Evolutionary conservation across 768 basidiomycete species (phyloP), one percentile per base, ranked within the genome.

Genomic region (Serpula lacrymans): DNA sequence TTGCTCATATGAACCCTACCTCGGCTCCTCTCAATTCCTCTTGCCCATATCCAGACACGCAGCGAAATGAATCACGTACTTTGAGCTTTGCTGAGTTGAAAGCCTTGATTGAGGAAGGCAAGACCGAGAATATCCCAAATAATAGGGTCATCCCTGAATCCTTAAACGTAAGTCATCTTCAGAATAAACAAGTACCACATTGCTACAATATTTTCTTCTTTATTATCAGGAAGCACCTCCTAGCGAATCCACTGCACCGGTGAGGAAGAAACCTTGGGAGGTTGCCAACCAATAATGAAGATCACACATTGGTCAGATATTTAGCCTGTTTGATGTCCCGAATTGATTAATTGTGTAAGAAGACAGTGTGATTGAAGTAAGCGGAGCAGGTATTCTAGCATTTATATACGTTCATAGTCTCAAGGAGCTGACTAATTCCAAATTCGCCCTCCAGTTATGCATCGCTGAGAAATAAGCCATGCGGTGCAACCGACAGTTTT

Each of bases 241-340:
- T 4, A 85, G 81, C 43, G 56, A 70, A 49, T 84, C 84, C 4
- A 72, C 47, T 21, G 63, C 73, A 2, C 53, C 68, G 5, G 48
- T 64, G 12, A 69, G 76, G 44, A 78, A 66, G 64, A 87, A 88
- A 48, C 85, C 85, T 29, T 88, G 85, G 85, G 85, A 88, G 59
- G 14, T n/a, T 33, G n/a, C 20, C 20, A n/a, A n/a, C n/a, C n/a
- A n/a, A n/a, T n/a, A n/a, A n/a, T n/a, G n/a, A n/a, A n/a, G n/a
- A n/a, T n/a, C n/a, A 14, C 31, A 33, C n/a, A 14, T 7, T 14
- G 31, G n/a, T n/a, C n/a, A n/a, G n/a, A n/a, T n/a, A n/a, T n/a
- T n/a, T n/a, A n/a, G n/a, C n/a, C n/a, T n/a, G n/a, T n/a, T n/a
- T n/a, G n/a, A n/a, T n/a, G n/a, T n/a, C n/a, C n/a, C n/a, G n/a